phyloP scores from a whole-genome alignment of 2,329 filamentous ascomycete species.

The Metarhizium rileyi region DNA sequence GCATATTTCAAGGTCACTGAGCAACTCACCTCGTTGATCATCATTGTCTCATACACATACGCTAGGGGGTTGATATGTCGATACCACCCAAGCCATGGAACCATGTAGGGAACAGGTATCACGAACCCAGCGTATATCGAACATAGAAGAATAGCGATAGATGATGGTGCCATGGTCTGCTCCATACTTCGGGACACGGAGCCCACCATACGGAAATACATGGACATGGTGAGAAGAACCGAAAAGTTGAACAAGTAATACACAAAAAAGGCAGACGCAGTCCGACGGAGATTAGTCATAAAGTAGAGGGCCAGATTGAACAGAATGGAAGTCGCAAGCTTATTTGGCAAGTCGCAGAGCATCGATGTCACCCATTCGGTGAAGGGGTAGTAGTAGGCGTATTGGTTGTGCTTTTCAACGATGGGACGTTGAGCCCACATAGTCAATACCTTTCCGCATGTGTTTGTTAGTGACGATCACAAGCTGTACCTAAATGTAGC shows the following conservation, averaged over 20 bases:
- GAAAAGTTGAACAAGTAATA: slow-evolving; percentile 61
- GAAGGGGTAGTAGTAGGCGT: slow-evolving; percentile 83
- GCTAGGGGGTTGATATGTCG: slow-evolving; percentile 70
- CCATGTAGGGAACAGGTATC: slow-evolving; percentile 57
- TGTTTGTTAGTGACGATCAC: no score
- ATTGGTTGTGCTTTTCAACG: slow-evolving; percentile 79
- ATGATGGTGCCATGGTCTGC: slow-evolving; percentile 50
- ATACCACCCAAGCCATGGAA: slow-evolving; percentile 72
- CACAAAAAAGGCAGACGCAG: slow-evolving; percentile 60
- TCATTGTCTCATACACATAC: slow-evolving; percentile 70
- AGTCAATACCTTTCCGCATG: no score
- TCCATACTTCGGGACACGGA: slow-evolving; percentile 60
- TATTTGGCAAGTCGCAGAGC: slow-evolving; percentile 76
- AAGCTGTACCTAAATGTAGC: no score
- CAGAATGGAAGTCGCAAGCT: slow-evolving; percentile 52
- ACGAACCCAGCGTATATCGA: slow-evolving; percentile 63
- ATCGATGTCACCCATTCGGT: slow-evolving; percentile 78
- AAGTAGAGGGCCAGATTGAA: slow-evolving; percentile 78
- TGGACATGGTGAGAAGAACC: slow-evolving; percentile 69
- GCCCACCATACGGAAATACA: slow-evolving; percentile 76
- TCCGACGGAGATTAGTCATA: slow-evolving; percentile 69
- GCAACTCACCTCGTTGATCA: slow-evolving; percentile 71
- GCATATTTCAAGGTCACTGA: no score
- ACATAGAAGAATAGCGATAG: slow-evolving; percentile 51
- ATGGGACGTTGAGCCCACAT: slow-evolving; percentile 83